Percentiles rank a stretch among this genome's conserved stretches.
These are phyloP conservation scores for Ceratocystis eucalypticola DNA, from an alignment of 2,329 filamentous ascomycete species.

Conservation along the genomic window DNA sequence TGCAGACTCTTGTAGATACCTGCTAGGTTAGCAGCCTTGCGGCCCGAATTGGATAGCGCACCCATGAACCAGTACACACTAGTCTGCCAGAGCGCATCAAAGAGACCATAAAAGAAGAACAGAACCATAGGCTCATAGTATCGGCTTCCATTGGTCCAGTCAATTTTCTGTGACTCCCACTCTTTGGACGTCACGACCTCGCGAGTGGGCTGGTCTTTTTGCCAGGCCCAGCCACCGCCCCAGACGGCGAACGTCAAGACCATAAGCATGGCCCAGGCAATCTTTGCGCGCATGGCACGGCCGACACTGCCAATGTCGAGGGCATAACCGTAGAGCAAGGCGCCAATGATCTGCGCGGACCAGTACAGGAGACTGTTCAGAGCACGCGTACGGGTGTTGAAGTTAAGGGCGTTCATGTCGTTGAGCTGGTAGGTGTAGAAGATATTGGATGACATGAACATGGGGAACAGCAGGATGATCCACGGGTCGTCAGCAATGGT, in stretches of 20 bases:
- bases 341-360: slow-evolving; percentile 63
- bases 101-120: slow-evolving; percentile 83
- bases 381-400: slow-evolving; percentile 42
- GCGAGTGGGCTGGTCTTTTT: slow-evolving; percentile 46
- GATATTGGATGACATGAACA: slow-evolving; percentile 43
- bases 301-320: slow-evolving; percentile 49
- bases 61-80: slow-evolving; percentile 93
- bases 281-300: slow-evolving; percentile 54
- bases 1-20: slow-evolving; percentile 80
- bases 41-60: slow-evolving; percentile 78
- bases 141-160: slow-evolving; percentile 50
- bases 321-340: slow-evolving; percentile 55
- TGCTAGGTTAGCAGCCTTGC: slow-evolving; percentile 81
- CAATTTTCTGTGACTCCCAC: slow-evolving; percentile 28
- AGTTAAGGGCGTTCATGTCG: slow-evolving; percentile 40
- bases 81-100: slow-evolving; percentile 82
- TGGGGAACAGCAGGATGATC: slow-evolving; percentile 54
- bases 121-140: slow-evolving; percentile 74
- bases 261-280: slow-evolving; percentile 47
- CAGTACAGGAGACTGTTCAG: slow-evolving; percentile 73
- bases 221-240: slow-evolving; percentile 72
- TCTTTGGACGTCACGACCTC: slow-evolving; percentile 24
- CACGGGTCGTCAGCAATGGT: slow-evolving; percentile 58
- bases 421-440: slow-evolving; percentile 47
- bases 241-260: slow-evolving; percentile 62